Evolutionary conservation across 768 basidiomycete species (phyloP).

Genomic region (Pleurotus sapidus): DNA sequence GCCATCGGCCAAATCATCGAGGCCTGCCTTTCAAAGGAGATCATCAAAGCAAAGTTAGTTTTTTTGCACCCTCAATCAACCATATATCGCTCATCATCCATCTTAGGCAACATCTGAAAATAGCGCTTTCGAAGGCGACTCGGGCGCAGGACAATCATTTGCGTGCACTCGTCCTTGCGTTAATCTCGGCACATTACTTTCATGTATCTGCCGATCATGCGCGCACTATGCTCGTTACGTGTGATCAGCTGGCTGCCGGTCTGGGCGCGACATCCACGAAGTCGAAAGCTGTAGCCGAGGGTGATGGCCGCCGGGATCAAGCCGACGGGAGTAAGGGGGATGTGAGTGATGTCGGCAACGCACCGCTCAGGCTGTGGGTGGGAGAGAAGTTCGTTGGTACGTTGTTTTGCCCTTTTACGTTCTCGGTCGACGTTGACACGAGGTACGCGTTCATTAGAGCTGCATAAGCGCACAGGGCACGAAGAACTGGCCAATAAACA

Average conservation of each 20-base stretch:
- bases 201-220: slow-evolving; percentile 73
- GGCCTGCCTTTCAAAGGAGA: slow-evolving; percentile 53
- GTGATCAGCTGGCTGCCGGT: slow-evolving; percentile 69
- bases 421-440: neutral
- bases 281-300: slow-evolving; percentile 10
- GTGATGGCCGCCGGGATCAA: slow-evolving; percentile 4
- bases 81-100: neutral
- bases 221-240: slow-evolving; percentile 58
- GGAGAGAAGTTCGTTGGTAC: slow-evolving; percentile 67
- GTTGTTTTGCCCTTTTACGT: slow-evolving; percentile 16
- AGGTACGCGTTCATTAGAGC: slow-evolving; percentile 32
- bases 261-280: slow-evolving; percentile 46
- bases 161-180: slow-evolving; percentile 64
- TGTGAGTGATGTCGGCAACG: slow-evolving; percentile 47
- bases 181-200: slow-evolving; percentile 68
- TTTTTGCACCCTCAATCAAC: slow-evolving; percentile 11
- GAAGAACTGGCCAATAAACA: slow-evolving; percentile 45
- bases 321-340: slow-evolving; percentile 18
- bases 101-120: slow-evolving; percentile 53
- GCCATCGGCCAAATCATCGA: slow-evolving; percentile 54
- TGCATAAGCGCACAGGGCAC: slow-evolving; percentile 57
- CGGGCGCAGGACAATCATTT: slow-evolving; percentile 67
- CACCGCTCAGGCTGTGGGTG: slow-evolving; percentile 66
- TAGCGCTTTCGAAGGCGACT: slow-evolving; percentile 56
- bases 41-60: slow-evolving; percentile 59